phyloP scores from a whole-genome alignment of 768 basidiomycete genomes.

The Ramaria rubella region DNA sequence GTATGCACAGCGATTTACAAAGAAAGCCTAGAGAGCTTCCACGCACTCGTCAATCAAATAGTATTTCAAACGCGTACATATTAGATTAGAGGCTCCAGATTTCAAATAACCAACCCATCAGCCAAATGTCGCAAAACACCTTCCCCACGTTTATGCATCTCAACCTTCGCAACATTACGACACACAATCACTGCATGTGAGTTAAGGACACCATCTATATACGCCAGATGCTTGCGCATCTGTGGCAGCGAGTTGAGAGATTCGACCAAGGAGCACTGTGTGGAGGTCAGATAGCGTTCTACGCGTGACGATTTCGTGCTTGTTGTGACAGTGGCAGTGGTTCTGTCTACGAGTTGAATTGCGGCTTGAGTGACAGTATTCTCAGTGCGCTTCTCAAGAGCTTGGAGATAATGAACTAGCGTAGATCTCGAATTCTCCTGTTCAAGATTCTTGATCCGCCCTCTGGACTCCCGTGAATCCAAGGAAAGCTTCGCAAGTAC shows the following conservation, averaged over 20 bases:
- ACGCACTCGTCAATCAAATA: too few species aligned
- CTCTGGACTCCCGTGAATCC: conserved; percentile 51
- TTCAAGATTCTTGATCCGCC: conserved; percentile 63
- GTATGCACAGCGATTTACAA: too few species aligned
- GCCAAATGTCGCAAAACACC: conserved; percentile 70
- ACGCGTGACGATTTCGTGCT: neutral
- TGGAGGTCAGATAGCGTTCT: conserved; percentile 37
- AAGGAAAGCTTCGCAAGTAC: conserved; percentile 51
- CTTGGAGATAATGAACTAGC: conserved; percentile 45
- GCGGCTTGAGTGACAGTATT: conserved; percentile 34
- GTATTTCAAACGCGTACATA: too few species aligned
- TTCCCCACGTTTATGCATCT: conserved; percentile 48
- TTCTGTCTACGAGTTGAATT: neutral
- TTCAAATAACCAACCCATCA: conserved; percentile 35
- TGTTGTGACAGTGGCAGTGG: neutral
- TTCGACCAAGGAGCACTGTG: conserved; percentile 50
- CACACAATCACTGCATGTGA: conserved; percentile 68
- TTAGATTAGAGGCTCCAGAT: too few species aligned
- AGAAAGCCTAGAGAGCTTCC: too few species aligned
- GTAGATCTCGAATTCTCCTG: conserved; percentile 44
- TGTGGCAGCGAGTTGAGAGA: conserved; percentile 62
- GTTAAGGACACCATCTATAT: conserved; percentile 52
- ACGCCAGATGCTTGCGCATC: conserved; percentile 64
- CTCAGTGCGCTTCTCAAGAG: conserved; percentile 56
- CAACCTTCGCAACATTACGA: conserved; percentile 51